Evolutionary conservation across 2,329 filamentous ascomycete genomes (phyloP), one percentile per base, ranked within the genome.

Genomic region (Colletotrichum graminicola): DNA sequence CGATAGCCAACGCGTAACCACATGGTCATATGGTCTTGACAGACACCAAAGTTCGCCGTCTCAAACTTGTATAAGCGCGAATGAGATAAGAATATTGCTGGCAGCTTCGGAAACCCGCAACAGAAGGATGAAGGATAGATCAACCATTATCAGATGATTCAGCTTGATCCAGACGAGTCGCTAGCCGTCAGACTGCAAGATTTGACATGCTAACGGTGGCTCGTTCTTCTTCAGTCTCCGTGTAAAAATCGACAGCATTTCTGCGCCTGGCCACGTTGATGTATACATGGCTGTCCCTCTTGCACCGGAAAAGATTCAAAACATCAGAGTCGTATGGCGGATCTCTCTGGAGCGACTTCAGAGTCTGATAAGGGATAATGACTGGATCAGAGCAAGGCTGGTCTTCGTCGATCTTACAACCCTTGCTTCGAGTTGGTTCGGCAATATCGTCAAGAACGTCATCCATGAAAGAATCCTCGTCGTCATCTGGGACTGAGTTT

Each of bases 201-300:
- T 47, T 8, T 2, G 14, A 59, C 39, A 63, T 39, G 12, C 55
- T 26, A 5, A 16, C 29, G 36, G 59, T 29, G 3, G 51, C 12
- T 6, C n/a, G 32, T n/a, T n/a, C 51, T 18, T 56, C 45, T 29
- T 52, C 39, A 12, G 54, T n/a, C 23, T 68, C 71, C 2, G 76
- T 67, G 76, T 77, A 80, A 71, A 77, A 74, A 16, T 79, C 76
- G 12, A 80, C 65, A 16, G 78, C 77, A 12, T 73, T 77, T 10
- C 39, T 74, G 21, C 76, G 75, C 8, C n/a, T 23, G n/a, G 21
- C 11, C 23, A 66, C 55, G 14, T 74, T 76, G 39, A 79, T 54
- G 74, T 75, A 76, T 1, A 73, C 66, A 55, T 77, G 76, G 2
- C n/a, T n/a, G 8, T 59, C 23, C 10, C 56, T 59, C 7, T 51